Conservation (phyloP, 306 rosid species). For the Quercus parvula region DNA sequence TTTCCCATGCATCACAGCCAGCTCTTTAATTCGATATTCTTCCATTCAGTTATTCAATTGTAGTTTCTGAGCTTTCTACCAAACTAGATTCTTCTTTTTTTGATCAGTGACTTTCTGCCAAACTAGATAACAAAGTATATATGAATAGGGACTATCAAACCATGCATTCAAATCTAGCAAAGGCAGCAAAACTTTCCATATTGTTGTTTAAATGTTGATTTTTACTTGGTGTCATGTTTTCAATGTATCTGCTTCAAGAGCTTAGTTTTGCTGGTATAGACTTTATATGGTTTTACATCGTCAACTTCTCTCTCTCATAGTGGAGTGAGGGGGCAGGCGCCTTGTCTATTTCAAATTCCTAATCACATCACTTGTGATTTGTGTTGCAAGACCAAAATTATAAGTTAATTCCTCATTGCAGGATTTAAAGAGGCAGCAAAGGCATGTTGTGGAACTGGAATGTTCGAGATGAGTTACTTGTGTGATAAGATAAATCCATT, state of each 20-base stretch:
- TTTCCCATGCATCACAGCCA: background rate
- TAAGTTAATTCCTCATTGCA: slow-evolving; percentile 8
- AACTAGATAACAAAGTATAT: background rate
- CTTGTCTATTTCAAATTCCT: background rate
- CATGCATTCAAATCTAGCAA: background rate
- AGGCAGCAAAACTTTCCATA: background rate
- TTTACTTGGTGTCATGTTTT: background rate
- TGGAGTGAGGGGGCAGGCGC: background rate
- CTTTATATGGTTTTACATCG: too few relatives aligned
- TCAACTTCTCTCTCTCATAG: too few relatives aligned
- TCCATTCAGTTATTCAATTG: background rate
- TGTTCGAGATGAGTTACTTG: slow-evolving; percentile 45
- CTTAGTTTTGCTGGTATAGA: too few relatives aligned
- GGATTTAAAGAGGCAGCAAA: slow-evolving; percentile 39
- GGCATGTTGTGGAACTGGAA: slow-evolving; percentile 50
- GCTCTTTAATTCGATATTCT: too few relatives aligned
- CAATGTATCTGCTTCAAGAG: background rate
- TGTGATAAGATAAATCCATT: slow-evolving; percentile 35
- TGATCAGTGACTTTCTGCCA: background rate
- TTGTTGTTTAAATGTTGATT: background rate
- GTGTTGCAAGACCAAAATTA: background rate
- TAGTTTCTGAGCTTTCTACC: background rate
- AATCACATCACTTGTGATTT: background rate
- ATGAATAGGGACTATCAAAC: background rate
- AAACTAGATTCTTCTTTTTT: background rate